These are phyloP conservation scores for Cucurbita ficifolia DNA, from an alignment of 306 rosid species.

Conservation along the genomic window DNA sequence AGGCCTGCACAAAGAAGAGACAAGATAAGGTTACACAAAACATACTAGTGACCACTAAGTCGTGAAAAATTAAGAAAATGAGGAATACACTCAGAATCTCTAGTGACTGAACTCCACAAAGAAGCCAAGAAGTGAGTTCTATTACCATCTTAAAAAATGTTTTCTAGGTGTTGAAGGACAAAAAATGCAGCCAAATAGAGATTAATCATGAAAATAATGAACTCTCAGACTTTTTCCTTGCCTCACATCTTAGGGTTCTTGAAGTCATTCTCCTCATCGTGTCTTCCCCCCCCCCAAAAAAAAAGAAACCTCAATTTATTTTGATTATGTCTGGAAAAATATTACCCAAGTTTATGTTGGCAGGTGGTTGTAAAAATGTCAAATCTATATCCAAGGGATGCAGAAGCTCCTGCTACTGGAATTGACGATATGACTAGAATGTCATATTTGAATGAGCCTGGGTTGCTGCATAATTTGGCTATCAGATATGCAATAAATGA, in stretches of 20 bases:
- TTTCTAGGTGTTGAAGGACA: background rate
- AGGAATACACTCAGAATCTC: background rate
- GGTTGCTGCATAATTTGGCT: constrained; percentile 65
- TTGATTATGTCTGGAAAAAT: background rate
- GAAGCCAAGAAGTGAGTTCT: background rate
- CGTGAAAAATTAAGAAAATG: background rate
- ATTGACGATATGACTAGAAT: constrained; percentile 90
- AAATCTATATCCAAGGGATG: constrained; percentile 59
- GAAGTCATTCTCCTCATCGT: background rate
- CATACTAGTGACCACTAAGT: background rate
- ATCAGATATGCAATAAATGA: constrained; percentile 51
- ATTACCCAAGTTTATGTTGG: background rate
- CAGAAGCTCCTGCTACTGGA: constrained; percentile 44
- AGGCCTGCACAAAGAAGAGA: background rate
- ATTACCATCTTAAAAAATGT: background rate
- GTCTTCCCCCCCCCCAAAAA: background rate
- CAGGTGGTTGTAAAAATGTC: constrained; percentile 61
- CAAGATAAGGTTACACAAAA: background rate
- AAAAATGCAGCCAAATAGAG: too few relatives aligned
- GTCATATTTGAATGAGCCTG: constrained; percentile 87
- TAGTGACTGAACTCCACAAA: background rate
- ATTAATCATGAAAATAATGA: too few relatives aligned
- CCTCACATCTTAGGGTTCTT: background rate
- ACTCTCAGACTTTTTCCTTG: background rate
- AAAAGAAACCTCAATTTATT: background rate